phyloP scores from a whole-genome alignment of 805 yeast species.

The Lipomyces anomalus region DNA sequence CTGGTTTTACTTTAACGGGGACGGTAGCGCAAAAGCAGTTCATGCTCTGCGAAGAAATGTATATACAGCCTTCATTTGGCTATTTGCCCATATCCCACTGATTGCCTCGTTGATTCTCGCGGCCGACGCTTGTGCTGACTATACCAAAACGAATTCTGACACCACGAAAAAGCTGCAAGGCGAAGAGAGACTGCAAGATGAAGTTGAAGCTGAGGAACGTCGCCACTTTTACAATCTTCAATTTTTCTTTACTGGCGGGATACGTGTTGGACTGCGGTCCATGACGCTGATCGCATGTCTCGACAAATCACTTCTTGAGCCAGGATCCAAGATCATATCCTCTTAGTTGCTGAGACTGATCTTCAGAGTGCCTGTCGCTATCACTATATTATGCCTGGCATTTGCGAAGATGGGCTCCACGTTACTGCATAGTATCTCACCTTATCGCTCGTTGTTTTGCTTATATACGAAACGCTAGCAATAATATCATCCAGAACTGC shows the following conservation, averaged over 20 bases:
- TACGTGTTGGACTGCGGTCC: slow-evolving; percentile 41
- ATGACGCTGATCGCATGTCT: slow-evolving; percentile 40
- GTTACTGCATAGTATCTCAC: no score
- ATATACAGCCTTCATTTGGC: slow-evolving; percentile 42
- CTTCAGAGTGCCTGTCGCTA: no score
- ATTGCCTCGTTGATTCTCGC: slow-evolving; percentile 48
- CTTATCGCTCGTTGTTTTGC: no score
- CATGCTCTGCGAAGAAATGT: slow-evolving; percentile 52
- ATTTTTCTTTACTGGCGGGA: slow-evolving; percentile 51
- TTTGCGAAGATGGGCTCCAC: no score
- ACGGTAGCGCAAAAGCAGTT: slow-evolving; percentile 43
- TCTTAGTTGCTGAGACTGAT: no score
- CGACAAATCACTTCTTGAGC: slow-evolving; percentile 35
- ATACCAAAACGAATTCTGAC: slow-evolving; percentile 4
- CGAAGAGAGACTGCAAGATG: not conserved
- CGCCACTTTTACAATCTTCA: slow-evolving; percentile 44
- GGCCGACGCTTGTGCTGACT: slow-evolving; percentile 27
- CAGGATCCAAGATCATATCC: no score
- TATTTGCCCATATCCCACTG: slow-evolving; percentile 46
- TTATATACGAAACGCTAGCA: no score
- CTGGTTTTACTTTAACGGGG: slow-evolving; percentile 53
- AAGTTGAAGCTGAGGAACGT: slow-evolving; percentile 19
- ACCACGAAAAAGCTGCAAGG: not conserved
- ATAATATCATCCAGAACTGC: no score
- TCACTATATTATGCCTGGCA: no score